Evolutionary conservation across 164 flowering plant genomes (phyloP).

Genomic region (Berberis thunbergii): DNA sequence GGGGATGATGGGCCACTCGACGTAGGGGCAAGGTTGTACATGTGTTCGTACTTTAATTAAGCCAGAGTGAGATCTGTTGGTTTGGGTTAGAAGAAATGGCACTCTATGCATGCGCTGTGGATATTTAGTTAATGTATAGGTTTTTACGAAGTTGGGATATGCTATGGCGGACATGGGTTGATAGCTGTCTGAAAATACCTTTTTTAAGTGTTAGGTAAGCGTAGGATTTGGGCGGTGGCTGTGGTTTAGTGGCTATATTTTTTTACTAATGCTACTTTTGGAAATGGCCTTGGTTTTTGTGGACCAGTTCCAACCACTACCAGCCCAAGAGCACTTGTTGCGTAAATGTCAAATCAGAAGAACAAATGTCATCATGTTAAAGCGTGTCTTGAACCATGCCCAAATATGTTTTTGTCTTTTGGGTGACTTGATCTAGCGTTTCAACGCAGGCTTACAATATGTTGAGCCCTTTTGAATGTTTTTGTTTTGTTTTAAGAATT

Average conservation of each 20-base stretch:
- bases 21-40: slow-evolving; percentile 61
- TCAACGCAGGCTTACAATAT: no score
- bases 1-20: slow-evolving; percentile 85
- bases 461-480: no score
- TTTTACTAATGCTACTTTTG: slow-evolving; percentile 31
- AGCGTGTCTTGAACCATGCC: neutral
- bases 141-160: slow-evolving; percentile 4
- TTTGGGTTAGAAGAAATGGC: neutral
- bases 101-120: slow-evolving; percentile 6
- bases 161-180: slow-evolving; percentile 9
- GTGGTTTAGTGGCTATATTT: slow-evolving; percentile 29
- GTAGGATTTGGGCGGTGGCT: slow-evolving; percentile 9
- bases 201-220: slow-evolving; percentile 8
- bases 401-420: neutral
- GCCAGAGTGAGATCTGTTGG: neutral
- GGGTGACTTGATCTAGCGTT: neutral
- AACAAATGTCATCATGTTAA: neutral
- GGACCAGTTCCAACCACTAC: slow-evolving; percentile 25
- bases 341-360: neutral
- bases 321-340: slow-evolving; percentile 1
- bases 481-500: no score
- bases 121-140: slow-evolving; percentile 27
- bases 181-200: slow-evolving; percentile 8
- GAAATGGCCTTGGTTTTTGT: slow-evolving; percentile 38
- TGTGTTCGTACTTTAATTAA: slow-evolving; percentile 54